Evolutionary conservation across 2,329 filamentous ascomycete genomes (phyloP), one percentile per base, ranked within the genome.

Genomic region (Acrodontium crateriforme): DNA sequence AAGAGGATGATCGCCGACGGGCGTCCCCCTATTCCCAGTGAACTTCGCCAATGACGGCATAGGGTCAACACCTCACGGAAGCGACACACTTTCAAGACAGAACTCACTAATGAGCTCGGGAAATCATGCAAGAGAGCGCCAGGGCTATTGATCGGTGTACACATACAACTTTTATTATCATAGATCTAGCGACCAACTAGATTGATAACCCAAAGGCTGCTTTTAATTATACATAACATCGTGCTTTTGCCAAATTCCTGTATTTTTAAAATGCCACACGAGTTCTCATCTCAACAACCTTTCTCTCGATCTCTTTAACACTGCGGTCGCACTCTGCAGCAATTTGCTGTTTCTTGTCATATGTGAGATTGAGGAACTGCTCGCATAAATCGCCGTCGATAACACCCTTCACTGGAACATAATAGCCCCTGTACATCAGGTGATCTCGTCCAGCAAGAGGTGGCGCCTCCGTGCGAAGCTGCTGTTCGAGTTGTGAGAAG

Each of bases 371-470:
- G 33, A 83, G 72, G 56, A 83, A 98, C 42, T 84, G 71, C 63
- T 99, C 89, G 46, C 89, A 93, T 21, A 99, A 63, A 58, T 99
- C 89, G 16, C 89, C 89, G 55, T 99, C 89, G 45, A 99, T 93
- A 16, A 91, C 75, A 6, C 85, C 85, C 65, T 98, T 98, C 22
- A 92, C 83, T 1, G 89, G 91, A 5, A 82, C 83, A 53, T 95
- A 98, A 58, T 95, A 98, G 39, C 84, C 76, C 38, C 91, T 71
- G 55, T 92, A 99, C 47, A 93, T 91, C 24, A 99, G 64, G 55
- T 99, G 89, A 53, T 98, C 91, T 40, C 91, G 71, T 22, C 89
- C 91, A 12, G 83, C 81, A 25, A 98, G 61, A 6, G 87, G 87
- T 18, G 85, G 69, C 47, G 93, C 85, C 49, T 93, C 83, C 9